These are phyloP conservation scores for Petunia axillaris DNA, from an alignment of 257 asterid species.

Conservation along the genomic window DNA sequence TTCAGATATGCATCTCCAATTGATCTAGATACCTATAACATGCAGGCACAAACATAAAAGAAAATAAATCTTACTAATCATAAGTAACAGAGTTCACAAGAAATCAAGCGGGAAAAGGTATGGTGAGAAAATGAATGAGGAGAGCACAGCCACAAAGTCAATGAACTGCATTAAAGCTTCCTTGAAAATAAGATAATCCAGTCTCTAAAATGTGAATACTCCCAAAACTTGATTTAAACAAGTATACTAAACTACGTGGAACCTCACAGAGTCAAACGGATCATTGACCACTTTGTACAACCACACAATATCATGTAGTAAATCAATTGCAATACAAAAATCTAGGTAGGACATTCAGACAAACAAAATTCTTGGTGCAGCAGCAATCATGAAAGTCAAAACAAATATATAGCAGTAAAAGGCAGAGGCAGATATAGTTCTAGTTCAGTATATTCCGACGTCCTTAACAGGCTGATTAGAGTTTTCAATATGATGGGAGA, in stretches of 20 bases:
- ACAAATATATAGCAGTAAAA: background rate
- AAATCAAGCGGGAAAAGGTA: background rate
- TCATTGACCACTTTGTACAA: too few relatives aligned
- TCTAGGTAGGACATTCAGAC: background rate
- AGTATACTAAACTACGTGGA: too few relatives aligned
- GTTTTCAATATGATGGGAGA: background rate
- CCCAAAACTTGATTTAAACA: background rate
- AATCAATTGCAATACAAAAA: background rate
- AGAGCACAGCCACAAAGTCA: background rate
- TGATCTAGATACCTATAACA: constrained; percentile 74
- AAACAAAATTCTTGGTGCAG: background rate
- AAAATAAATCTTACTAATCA: background rate
- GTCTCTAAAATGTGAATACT: background rate
- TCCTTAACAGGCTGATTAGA: background rate
- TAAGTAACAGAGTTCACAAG: background rate
- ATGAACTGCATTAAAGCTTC: background rate
- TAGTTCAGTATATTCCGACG: background rate
- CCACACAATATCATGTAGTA: background rate
- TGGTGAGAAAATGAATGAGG: constrained; percentile 3
- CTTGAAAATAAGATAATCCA: background rate
- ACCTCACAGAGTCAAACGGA: too few relatives aligned
- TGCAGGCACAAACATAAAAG: constrained; percentile 21
- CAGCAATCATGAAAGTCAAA: background rate
- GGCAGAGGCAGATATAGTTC: background rate
- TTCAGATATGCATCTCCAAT: constrained; percentile 92